phyloP scores from a whole-genome alignment of 371 early-diverging fungal species.

The Apophysomyces ossiformis region DNA sequence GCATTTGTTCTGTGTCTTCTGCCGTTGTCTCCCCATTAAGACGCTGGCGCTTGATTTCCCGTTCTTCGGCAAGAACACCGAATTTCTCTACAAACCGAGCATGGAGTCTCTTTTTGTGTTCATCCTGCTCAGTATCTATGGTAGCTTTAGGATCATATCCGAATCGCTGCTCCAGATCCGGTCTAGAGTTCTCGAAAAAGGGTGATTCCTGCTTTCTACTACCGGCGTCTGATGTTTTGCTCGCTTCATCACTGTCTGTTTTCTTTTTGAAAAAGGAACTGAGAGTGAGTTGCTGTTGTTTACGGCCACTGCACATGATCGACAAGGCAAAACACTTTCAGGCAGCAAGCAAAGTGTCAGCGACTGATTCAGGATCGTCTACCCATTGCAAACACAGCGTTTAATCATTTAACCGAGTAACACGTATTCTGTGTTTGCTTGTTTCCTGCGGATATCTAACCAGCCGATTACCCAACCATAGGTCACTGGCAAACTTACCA shows the following conservation, averaged over 20 bases:
- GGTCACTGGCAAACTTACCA: too few relatives aligned
- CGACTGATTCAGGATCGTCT: too few relatives aligned
- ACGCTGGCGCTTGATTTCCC: constrained; percentile 20
- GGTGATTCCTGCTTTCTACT: not conserved
- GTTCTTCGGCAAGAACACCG: constrained; percentile 26
- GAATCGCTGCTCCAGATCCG: constrained; percentile 13
- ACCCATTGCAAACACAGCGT: too few relatives aligned
- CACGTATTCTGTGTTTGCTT: too few relatives aligned
- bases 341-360: too few relatives aligned
- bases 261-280: constrained; percentile 31
- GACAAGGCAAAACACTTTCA: constrained; percentile 7
- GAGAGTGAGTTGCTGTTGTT: constrained; percentile 30
- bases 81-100: constrained; percentile 34
- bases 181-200: not conserved
- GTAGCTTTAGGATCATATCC: constrained; percentile 6
- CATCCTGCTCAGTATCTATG: not conserved
- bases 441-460: too few relatives aligned
- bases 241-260: constrained; percentile 2
- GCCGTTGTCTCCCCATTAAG: constrained; percentile 11
- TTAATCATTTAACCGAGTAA: too few relatives aligned
- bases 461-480: too few relatives aligned
- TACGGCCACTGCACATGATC: constrained; percentile 23
- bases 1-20: constrained; percentile 1
- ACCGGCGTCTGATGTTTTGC: not conserved
- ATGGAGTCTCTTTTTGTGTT: constrained; percentile 21